A percentile compares a stretch with the other conserved stretches of the same genome.
Evolutionary conservation across 495 filamentous ascomycete species (phyloP).

Genomic region (Durotheca rogersii): DNA sequence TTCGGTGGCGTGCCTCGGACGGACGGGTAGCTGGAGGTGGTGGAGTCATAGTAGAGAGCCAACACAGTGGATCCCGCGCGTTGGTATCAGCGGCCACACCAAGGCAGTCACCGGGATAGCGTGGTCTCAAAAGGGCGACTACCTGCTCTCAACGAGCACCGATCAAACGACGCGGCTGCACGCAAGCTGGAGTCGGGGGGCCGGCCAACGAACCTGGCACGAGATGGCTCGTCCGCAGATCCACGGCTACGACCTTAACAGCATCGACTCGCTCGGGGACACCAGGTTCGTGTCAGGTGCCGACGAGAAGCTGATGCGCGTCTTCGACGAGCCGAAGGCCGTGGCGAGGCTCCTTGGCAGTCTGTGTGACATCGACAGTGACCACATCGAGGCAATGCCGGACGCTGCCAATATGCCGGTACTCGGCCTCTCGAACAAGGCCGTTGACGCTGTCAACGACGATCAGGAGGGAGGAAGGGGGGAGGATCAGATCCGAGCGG

Average conservation of each 20-base stretch:
- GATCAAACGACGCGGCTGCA: slow-evolving; percentile 96
- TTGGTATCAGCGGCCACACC: slow-evolving; percentile 83
- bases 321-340: slow-evolving; percentile 87
- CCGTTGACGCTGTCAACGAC: slow-evolving; percentile 63
- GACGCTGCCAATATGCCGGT: slow-evolving; percentile 93
- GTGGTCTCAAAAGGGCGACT: slow-evolving; percentile 81
- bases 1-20: slow-evolving; percentile 74
- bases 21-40: slow-evolving; percentile 89
- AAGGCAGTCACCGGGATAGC: slow-evolving; percentile 73
- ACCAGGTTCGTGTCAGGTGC: slow-evolving; percentile 89
- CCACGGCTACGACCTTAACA: slow-evolving; percentile 97
- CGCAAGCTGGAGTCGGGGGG: slow-evolving; percentile 68
- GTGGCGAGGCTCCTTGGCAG: slow-evolving; percentile 71
- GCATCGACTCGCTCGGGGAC: slow-evolving; percentile 70
- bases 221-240: slow-evolving; percentile 96
- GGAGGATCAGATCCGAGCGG: too few species aligned
- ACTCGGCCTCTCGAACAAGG: slow-evolving; percentile 95
- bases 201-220: slow-evolving; percentile 69
- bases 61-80: slow-evolving; percentile 70
- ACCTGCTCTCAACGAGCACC: slow-evolving; percentile 81
- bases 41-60: slow-evolving; percentile 58
- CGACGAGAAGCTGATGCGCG: slow-evolving; percentile 93
- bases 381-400: slow-evolving; percentile 56
- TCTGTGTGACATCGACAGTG: slow-evolving; percentile 60
- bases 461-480: slow-evolving; percentile 48